Evolutionary conservation across 2,329 filamentous ascomycete genomes (phyloP).

Genomic region (Alternaria consortialis): DNA sequence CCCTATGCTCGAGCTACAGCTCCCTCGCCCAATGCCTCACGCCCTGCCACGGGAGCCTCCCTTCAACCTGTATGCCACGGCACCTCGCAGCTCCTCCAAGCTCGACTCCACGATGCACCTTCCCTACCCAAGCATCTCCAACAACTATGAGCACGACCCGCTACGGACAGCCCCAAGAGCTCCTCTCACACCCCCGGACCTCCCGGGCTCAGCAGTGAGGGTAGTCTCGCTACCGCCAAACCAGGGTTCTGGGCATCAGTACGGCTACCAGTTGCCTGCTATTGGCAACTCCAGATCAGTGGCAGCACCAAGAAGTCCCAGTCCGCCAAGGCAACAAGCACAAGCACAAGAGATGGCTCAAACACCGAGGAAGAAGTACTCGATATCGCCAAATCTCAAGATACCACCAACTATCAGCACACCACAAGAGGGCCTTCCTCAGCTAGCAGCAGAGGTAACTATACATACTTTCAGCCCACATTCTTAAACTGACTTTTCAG

Average conservation of each 20-base stretch:
- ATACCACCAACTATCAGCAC: conserved; percentile 50
- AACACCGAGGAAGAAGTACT: conserved; percentile 42
- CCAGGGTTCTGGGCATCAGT: conserved; percentile 41
- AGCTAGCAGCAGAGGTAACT: conserved; percentile 53
- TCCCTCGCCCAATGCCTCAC: conserved; percentile 53
- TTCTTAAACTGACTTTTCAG: conserved; percentile 56
- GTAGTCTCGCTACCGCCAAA: conserved; percentile 41
- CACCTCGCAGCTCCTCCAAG: conserved; percentile 34
- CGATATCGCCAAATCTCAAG: conserved; percentile 48
- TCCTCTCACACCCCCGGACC: conserved; percentile 47
- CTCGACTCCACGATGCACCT: conserved; percentile 47
- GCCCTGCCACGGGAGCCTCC: conserved; percentile 48
- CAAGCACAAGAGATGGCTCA: conserved; percentile 35
- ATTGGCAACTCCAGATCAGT: conserved; percentile 47
- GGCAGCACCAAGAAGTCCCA: conserved; percentile 38
- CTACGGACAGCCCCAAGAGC: conserved; percentile 32
- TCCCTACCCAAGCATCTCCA: conserved; percentile 38
- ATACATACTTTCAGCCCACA: not conserved
- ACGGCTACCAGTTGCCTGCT: conserved; percentile 47
- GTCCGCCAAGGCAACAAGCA: conserved; percentile 24
- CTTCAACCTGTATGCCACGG: conserved; percentile 45
- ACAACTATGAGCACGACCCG: conserved; percentile 34
- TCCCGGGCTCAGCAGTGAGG: conserved; percentile 44
- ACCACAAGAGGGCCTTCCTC: conserved; percentile 52
- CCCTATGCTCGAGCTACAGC: conserved; percentile 54